A percentile compares a stretch with the other conserved stretches of the same genome.
Conservation (phyloP, 2,329 filamentous ascomycete species). For the Ascochyta rabiei region DNA sequence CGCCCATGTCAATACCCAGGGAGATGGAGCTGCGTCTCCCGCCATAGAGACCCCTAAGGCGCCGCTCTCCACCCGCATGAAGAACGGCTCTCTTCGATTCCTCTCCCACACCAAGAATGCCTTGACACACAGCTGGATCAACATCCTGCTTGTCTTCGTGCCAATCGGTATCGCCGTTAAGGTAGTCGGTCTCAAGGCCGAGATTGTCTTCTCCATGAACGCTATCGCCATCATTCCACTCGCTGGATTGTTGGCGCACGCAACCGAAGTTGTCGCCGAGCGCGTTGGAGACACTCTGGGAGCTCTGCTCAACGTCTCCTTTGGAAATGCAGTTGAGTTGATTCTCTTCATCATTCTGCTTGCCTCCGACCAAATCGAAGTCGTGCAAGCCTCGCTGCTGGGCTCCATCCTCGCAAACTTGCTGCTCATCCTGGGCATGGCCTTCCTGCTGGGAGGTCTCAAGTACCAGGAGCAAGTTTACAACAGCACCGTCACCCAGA, state of each 20-base stretch:
- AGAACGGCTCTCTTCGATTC: conserved; percentile 58
- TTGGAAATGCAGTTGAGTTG: conserved; percentile 60
- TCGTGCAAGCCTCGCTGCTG: conserved; percentile 87
- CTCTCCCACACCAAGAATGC: conserved; percentile 62
- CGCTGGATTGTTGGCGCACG: conserved; percentile 56
- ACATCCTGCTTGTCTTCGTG: conserved; percentile 77
- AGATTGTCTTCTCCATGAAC: conserved; percentile 59
- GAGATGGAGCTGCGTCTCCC: conserved; percentile 59
- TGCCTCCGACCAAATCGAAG: conserved; percentile 75
- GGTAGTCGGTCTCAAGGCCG: conserved; percentile 47
- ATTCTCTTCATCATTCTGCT: conserved; percentile 57
- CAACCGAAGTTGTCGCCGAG: conserved; percentile 57
- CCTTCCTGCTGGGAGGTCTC: conserved; percentile 83
- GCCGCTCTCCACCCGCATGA: conserved; percentile 57
- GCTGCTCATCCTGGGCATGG: conserved; percentile 88
- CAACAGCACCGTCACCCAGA: conserved; percentile 93
- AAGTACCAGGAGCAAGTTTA: conserved; percentile 92
- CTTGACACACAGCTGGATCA: conserved; percentile 77
- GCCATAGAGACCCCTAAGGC: conserved; percentile 56
- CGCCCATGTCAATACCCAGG: conserved; percentile 50
- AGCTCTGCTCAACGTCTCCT: conserved; percentile 59
- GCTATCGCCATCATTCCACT: conserved; percentile 59
- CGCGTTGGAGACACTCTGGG: conserved; percentile 57
- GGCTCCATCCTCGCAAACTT: conserved; percentile 90
- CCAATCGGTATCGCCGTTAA: conserved; percentile 75